phyloP scores from a whole-genome alignment of 169 alveolate species.

The Cyclospora cayetanensis region DNA sequence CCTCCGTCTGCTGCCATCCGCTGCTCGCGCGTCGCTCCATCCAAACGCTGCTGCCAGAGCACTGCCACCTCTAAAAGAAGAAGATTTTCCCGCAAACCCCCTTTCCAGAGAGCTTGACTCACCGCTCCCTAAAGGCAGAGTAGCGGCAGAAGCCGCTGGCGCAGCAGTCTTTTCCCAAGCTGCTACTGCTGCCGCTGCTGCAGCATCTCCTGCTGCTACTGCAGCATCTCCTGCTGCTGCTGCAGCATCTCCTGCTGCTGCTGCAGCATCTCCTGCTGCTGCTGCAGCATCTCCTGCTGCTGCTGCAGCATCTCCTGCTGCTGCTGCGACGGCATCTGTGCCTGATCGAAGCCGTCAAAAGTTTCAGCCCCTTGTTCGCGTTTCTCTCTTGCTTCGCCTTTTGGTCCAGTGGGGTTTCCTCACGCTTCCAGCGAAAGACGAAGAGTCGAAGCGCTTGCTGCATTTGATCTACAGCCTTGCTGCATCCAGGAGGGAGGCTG shows the following conservation, averaged over 20 bases:
- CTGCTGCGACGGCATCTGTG: not conserved
- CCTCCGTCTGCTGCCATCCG: slow-evolving; percentile 42
- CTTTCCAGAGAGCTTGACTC: too few species aligned
- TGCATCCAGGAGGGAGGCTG: slow-evolving; percentile 6
- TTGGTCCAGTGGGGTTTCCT: slow-evolving; percentile 32
- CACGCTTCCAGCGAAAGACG: slow-evolving; percentile 18
- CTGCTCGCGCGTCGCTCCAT: slow-evolving; percentile 12
- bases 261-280: not conserved
- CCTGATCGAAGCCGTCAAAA: not conserved
- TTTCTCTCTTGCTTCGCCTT: slow-evolving; percentile 30
- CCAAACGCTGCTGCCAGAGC: slow-evolving; percentile 37
- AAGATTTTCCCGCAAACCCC: too few species aligned
- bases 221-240: not conserved
- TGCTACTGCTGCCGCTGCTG: too few species aligned
- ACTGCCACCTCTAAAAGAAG: not conserved
- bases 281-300: not conserved
- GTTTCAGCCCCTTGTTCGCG: slow-evolving; percentile 19
- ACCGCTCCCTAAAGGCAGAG: too few species aligned
- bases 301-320: slow-evolving; percentile 2
- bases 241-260: not conserved
- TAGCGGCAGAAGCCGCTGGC: too few species aligned
- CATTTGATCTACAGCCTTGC: not conserved
- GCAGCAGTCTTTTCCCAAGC: too few species aligned
- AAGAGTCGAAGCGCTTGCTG: not conserved
- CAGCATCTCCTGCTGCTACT: too few species aligned